These are phyloP conservation scores for Penicillium paxilli DNA, from an alignment of 495 filamentous ascomycete genomes.

Conservation along the genomic window DNA sequence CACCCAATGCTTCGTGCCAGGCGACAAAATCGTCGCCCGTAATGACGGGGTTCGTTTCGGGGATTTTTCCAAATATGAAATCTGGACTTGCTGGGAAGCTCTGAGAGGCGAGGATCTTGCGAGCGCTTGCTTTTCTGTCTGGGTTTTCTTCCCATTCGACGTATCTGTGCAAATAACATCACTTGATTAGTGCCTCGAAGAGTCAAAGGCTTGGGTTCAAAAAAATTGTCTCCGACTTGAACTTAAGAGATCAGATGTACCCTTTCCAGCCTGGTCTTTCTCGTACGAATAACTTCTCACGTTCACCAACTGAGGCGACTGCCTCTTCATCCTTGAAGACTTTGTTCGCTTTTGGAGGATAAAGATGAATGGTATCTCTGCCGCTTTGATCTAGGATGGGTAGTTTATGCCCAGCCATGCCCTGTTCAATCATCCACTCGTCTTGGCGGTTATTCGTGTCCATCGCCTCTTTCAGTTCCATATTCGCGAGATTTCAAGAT, in stretches of 20 bases:
- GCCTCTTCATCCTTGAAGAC: constrained; percentile 35
- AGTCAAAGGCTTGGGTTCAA: too few relatives aligned
- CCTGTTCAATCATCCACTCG: constrained; percentile 57
- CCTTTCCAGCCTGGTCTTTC: constrained; percentile 40
- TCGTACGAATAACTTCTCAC: constrained; percentile 32
- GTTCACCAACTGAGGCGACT: constrained; percentile 34
- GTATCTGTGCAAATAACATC: constrained; percentile 31
- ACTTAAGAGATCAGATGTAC: constrained; percentile 6
- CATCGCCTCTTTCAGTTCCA: neutral
- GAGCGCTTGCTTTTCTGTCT: constrained; percentile 59
- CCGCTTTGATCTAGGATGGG: constrained; percentile 49
- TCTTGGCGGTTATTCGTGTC: constrained; percentile 37
- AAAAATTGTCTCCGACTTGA: neutral
- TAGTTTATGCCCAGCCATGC: constrained; percentile 43
- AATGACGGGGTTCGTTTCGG: constrained; percentile 62
- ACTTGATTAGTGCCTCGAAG: neutral
- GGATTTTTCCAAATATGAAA: constrained; percentile 59
- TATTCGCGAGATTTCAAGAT: neutral
- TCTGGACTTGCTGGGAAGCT: constrained; percentile 59
- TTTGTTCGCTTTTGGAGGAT: constrained; percentile 16
- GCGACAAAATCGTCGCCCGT: constrained; percentile 63
- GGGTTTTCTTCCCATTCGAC: constrained; percentile 72
- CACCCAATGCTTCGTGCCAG: constrained; percentile 62
- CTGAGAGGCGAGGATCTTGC: constrained; percentile 55
- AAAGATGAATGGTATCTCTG: constrained; percentile 21